These are phyloP conservation scores for Candida quercuum DNA, from an alignment of 805 yeast genomes.

Conservation along the genomic window DNA sequence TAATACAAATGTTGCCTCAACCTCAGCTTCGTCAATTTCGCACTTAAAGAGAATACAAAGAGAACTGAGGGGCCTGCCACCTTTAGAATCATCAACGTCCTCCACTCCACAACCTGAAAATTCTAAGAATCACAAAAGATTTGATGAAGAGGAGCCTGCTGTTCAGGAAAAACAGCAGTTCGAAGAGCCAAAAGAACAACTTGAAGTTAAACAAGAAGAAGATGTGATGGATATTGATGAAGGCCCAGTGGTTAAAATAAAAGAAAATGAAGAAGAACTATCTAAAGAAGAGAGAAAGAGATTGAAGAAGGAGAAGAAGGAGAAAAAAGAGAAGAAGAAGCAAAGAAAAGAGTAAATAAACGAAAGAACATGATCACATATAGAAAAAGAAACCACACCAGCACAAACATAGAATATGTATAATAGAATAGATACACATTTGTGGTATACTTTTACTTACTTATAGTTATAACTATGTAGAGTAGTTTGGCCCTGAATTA, in stretches of 20 bases:
- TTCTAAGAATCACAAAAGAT: conserved; percentile 18
- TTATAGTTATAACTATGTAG: too few species aligned
- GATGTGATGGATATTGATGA: not conserved
- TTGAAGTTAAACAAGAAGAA: not conserved
- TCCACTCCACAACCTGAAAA: conserved; percentile 6
- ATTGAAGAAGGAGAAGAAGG: conserved; percentile 11
- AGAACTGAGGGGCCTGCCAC: conserved; percentile 78
- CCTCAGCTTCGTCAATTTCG: conserved; percentile 30
- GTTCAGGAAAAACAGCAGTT: not conserved
- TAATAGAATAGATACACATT: not conserved
- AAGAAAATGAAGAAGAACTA: conserved; percentile 4
- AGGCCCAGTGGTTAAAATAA: too few species aligned
- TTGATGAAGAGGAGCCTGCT: conserved; percentile 4
- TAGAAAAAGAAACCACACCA: too few species aligned
- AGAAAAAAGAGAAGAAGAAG: conserved; percentile 13
- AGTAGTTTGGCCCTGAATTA: too few species aligned
- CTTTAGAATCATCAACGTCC: conserved; percentile 28
- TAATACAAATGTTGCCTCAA: conserved; percentile 18
- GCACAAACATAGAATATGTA: not conserved
- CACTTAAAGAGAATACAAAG: conserved; percentile 73
- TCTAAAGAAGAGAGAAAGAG: conserved; percentile 11
- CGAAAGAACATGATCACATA: too few species aligned
- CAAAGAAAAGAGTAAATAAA: conserved; percentile 8
- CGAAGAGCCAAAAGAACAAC: conserved; percentile 3
- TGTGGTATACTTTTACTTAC: too few species aligned